Conservation (phyloP, 805 yeast genomes). For the Ascoidea tarda region DNA sequence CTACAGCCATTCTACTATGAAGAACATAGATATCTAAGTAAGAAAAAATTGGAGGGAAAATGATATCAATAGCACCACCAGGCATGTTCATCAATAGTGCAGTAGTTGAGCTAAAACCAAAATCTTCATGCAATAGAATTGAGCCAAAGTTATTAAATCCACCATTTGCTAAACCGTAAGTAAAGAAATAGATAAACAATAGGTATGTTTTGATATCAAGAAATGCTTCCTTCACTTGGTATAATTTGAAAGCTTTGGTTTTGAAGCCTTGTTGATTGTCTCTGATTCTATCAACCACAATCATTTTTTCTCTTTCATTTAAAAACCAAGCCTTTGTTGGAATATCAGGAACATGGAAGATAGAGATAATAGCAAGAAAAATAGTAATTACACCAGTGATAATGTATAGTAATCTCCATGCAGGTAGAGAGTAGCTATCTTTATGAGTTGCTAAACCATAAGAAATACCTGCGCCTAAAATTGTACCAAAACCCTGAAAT, state of each 20-base stretch:
- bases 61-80: constrained; percentile 31
- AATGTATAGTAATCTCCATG: constrained; percentile 42
- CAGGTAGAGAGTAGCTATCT: constrained; percentile 19
- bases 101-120: constrained; percentile 24
- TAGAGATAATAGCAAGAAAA: constrained; percentile 25
- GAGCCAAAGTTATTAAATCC: constrained; percentile 30
- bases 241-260: constrained; percentile 21
- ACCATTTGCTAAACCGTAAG: constrained; percentile 27
- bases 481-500: constrained; percentile 30
- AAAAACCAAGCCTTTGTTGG: constrained; percentile 28
- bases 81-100: constrained; percentile 32
- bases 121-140: constrained; percentile 22
- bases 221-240: constrained; percentile 25
- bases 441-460: constrained; percentile 28
- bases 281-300: constrained; percentile 29
- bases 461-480: constrained; percentile 38
- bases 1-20: neutral
- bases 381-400: constrained; percentile 40
- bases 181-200: constrained; percentile 18
- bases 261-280: constrained; percentile 30
- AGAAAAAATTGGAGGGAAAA: constrained; percentile 22
- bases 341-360: constrained; percentile 30
- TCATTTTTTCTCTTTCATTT: constrained; percentile 24
- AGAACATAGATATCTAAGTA: constrained; percentile 1
- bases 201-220: constrained; percentile 28